Evolutionary conservation across 345 rosid genomes (phyloP).

Genomic region (Pistacia atlantica): DNA sequence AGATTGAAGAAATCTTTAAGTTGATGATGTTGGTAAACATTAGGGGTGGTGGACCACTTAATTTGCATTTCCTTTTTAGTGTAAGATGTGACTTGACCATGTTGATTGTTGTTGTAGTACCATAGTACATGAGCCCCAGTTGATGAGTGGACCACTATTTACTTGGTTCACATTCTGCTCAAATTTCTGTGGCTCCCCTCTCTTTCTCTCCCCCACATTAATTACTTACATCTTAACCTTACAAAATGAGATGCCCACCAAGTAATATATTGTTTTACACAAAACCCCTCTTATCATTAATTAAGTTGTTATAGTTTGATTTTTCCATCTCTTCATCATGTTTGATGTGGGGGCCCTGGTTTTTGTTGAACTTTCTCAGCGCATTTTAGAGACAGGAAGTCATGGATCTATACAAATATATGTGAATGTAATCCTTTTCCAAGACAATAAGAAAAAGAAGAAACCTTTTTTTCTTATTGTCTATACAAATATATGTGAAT

Average conservation of each 20-base stretch:
- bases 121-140: constrained; percentile 21
- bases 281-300: no score
- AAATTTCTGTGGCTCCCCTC: constrained; percentile 20
- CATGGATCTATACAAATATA: not conserved
- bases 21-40: constrained; percentile 7
- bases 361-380: not conserved
- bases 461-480: not conserved
- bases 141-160: constrained; percentile 27
- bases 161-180: constrained; percentile 34
- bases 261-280: no score
- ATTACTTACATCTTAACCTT: not conserved
- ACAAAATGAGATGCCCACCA: no score
- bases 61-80: constrained; percentile 23
- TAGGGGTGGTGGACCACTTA: constrained; percentile 29
- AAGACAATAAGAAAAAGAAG: not conserved
- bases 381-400: not conserved
- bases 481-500: no score
- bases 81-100: constrained; percentile 53
- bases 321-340: not conserved
- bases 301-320: no score
- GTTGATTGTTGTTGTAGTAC: constrained; percentile 19
- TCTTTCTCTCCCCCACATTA: not conserved
- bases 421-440: not conserved
- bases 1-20: constrained; percentile 13
- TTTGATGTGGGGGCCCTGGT: not conserved